Base-by-base conservation (phyloP, 441 rosid species). In the Flueggea neowawraea region DNA sequence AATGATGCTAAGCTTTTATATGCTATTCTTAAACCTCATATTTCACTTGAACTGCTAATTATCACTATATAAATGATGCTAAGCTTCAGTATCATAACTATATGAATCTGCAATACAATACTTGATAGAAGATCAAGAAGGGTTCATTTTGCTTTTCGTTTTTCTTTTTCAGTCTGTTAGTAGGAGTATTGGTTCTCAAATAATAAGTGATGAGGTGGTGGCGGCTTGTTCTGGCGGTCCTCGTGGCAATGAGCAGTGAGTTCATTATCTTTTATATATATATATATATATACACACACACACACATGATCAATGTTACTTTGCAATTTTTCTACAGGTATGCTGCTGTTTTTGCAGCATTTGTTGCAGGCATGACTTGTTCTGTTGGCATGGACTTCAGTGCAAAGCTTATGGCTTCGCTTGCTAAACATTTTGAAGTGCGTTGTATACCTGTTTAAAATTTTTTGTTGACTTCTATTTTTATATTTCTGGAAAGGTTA, bases 351-450 rank as follows among this genome's bases (percentile, higher is more conserved):
- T 88, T 88, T 85, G 93, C 90, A 50, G 80, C 98, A 50, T 93
- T 88, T 75, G 81, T 90, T 70, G 96, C 97, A 43, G 98, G 97
- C 69, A 79, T 87, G 88, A 85, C 95, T 61, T 87, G 90, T 74
- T 75, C 69, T 16, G 91, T 87, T 67, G 98, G 98, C 32, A 76
- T 80, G 70, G 95, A 90, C 70, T 93, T 93, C 70, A 80, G 93
- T 65, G 96, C 98, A 73, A 89, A 87, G 78, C 78, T 94, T 73
- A 48, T 89, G 79, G 86, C 90, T 65, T 80, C 82, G 60, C 88
- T 88, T 52, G 97, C 97, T 65, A 80, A 75, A 73, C 60, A 73
- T 65, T 86, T 90, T 50, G 90, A 88, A 97, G 98, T 88, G 58
- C 63, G 56, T n/a, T 56, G 52, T 49, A 22, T 58, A 0, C 28